Percentiles rank a stretch among this genome's conserved stretches.
These are phyloP conservation scores for Sphaerostilbella broomeana DNA, from an alignment of 2,329 filamentous ascomycete genomes.

Conservation along the genomic window DNA sequence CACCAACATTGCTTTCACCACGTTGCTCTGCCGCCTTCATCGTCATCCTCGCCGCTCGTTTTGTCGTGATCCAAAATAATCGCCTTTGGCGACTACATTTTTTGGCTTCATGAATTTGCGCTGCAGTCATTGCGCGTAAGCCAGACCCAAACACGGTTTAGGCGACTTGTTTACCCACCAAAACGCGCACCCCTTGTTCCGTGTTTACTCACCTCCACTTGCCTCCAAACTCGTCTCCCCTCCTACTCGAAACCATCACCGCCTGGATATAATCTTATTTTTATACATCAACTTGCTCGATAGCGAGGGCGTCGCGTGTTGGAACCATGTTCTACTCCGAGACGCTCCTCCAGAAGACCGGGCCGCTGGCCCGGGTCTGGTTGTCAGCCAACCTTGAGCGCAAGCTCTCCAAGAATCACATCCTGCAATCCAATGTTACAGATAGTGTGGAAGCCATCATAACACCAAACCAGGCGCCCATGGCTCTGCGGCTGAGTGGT, in stretches of 20 bases:
- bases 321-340: constrained; percentile 92
- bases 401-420: constrained; percentile 95
- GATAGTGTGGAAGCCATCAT: constrained; percentile 95
- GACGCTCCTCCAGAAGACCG: constrained; percentile 90
- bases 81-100: constrained; percentile 19
- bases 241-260: constrained; percentile 6
- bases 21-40: constrained; percentile 12
- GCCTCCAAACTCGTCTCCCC: constrained; percentile 15
- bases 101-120: constrained; percentile 25
- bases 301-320: constrained; percentile 25
- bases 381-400: constrained; percentile 96
- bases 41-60: constrained; percentile 15
- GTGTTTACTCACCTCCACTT: constrained; percentile 26
- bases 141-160: constrained; percentile 21
- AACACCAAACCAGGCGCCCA: constrained; percentile 83
- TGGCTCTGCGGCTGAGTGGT: constrained; percentile 88
- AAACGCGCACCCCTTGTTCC: constrained; percentile 26
- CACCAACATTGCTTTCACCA: constrained; percentile 13
- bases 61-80: constrained; percentile 21
- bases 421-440: constrained; percentile 88
- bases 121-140: constrained; percentile 25
- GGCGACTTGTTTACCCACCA: constrained; percentile 26
- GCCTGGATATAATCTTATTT: constrained; percentile 6
- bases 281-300: constrained; percentile 17
- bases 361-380: constrained; percentile 96